These are phyloP conservation scores for Elongisporangium senticosum DNA, from an alignment of 352 stramenopile genomes.

Conservation along the genomic window DNA sequence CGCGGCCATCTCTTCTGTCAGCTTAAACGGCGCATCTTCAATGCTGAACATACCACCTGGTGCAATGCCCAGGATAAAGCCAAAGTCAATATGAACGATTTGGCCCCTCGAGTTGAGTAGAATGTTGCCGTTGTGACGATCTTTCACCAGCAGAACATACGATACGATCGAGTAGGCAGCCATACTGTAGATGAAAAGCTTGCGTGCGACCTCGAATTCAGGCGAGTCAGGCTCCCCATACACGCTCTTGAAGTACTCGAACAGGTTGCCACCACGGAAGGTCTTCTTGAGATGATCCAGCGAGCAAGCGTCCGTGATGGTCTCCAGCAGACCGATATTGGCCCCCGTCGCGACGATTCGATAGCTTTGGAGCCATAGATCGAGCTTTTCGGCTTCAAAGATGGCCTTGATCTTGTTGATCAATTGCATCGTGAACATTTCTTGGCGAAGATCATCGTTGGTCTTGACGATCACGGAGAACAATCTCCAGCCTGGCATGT, in stretches of 20 bases:
- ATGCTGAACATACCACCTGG: slow-evolving; percentile 96
- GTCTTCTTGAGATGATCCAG: slow-evolving; percentile 96
- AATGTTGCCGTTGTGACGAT: slow-evolving; percentile 99
- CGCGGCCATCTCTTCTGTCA: slow-evolving; percentile 97
- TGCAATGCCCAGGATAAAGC: slow-evolving; percentile 97
- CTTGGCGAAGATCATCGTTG: slow-evolving; percentile 96
- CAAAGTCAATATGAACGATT: slow-evolving; percentile 99
- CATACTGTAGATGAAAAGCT: slow-evolving; percentile 94
- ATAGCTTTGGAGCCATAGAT: slow-evolving; percentile 94
- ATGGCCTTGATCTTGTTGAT: slow-evolving; percentile 94
- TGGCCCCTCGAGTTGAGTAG: slow-evolving; percentile 94
- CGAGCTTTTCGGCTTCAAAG: slow-evolving; percentile 89
- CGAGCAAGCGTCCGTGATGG: slow-evolving; percentile 94
- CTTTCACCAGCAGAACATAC: slow-evolving; percentile 97
- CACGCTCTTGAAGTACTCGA: slow-evolving; percentile 84
- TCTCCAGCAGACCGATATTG: slow-evolving; percentile 93
- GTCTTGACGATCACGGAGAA: slow-evolving; percentile 96
- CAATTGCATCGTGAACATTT: slow-evolving; percentile 97
- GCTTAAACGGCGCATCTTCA: slow-evolving; percentile 98
- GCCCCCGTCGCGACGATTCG: slow-evolving; percentile 92
- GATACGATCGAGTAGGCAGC: slow-evolving; percentile 97
- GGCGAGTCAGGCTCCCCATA: slow-evolving; percentile 38
- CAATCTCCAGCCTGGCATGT: slow-evolving; percentile 84
- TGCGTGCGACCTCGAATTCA: slow-evolving; percentile 65
- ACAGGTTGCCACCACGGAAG: slow-evolving; percentile 80